Evolutionary conservation across 148 eudicot species (phyloP), one percentile per base, ranked within the genome.

Genomic region (Amaranthus hypochondriacus): DNA sequence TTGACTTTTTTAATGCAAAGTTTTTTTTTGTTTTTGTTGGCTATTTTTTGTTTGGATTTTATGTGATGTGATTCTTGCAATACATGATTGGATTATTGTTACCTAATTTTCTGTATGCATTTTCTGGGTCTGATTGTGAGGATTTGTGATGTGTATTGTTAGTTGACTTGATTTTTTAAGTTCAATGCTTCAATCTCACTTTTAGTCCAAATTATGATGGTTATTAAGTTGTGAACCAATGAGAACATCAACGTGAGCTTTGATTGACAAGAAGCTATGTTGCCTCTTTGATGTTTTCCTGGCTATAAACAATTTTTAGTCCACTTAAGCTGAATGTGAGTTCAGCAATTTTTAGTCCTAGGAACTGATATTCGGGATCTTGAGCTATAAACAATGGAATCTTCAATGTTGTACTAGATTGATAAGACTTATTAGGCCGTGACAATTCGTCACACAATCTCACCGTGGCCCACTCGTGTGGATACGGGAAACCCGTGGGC

Each of bases 141-240:
- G 67, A 15, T 15, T 59, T 21, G 66, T 70, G 68, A 58, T 60
- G 51, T 9, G 64, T 11, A 3, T 66, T 4, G 43, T 58, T n/a
- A 13, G 21, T 74, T 74, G 71, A 74, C 52, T 73, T 28, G 53
- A 18, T 14, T 48, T 42, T 62, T 39, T 4, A 43, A 44, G 68
- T 66, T 14, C 14, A 7, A 56, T 55, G 51, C 6, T n/a, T 69
- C 43, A 6, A 69, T 0, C 9, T 50, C 11, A 53, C 1, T 12
- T 9, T 44, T 53, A 53, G 53, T 48, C 5, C 52, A n/a, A 52
- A 63, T 54, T 14, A 13, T 5, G 46, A 13, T 43, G 21, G 21
- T 53, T 47, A 28, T 18, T 18, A 56, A 59, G 42, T 59, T 18
- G 9, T 4, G 18, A 18, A 18, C 18, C 18, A 18, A 18, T 18